These are phyloP conservation scores for Arachis stenosperma DNA, from an alignment of 306 rosid genomes.

Conservation along the genomic window DNA sequence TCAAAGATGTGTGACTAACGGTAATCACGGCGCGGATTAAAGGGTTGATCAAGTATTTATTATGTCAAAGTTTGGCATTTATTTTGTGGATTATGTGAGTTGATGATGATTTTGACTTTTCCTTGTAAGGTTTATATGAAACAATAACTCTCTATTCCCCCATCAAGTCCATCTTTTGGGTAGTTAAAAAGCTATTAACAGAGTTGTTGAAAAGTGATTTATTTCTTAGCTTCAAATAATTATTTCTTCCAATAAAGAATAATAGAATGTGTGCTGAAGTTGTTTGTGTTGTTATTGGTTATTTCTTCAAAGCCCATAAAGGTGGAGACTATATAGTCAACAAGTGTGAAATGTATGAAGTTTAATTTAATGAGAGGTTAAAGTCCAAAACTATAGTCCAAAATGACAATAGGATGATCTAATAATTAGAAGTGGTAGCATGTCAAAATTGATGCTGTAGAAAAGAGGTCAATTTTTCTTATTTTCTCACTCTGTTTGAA, in stretches of 20 bases:
- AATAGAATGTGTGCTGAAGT: background rate
- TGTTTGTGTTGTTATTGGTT: background rate
- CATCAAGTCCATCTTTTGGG: background rate
- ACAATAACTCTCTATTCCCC: constrained; percentile 3
- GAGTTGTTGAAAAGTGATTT: too few relatives aligned
- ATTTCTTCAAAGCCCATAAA: constrained; percentile 25
- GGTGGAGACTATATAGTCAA: background rate
- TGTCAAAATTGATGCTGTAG: constrained; percentile 8
- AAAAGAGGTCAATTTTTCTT: background rate
- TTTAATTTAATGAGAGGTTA: background rate
- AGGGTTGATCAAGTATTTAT: background rate
- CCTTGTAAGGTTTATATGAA: constrained; percentile 11
- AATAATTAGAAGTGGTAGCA: constrained; percentile 32
- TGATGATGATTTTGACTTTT: constrained; percentile 35
- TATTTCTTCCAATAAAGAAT: too few relatives aligned
- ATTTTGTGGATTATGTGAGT: constrained; percentile 19
- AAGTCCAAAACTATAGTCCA: constrained; percentile 30
- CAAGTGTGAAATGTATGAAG: background rate
- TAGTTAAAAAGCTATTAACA: background rate
- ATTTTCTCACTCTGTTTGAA: background rate
- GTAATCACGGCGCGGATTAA: constrained; percentile 55
- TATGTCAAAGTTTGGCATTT: background rate
- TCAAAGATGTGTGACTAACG: constrained; percentile 37
- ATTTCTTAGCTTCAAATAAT: background rate
- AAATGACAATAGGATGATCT: constrained; percentile 49